phyloP scores from a whole-genome alignment of 2,329 filamentous ascomycete genomes.

The Pestalotiopsis sp. region DNA sequence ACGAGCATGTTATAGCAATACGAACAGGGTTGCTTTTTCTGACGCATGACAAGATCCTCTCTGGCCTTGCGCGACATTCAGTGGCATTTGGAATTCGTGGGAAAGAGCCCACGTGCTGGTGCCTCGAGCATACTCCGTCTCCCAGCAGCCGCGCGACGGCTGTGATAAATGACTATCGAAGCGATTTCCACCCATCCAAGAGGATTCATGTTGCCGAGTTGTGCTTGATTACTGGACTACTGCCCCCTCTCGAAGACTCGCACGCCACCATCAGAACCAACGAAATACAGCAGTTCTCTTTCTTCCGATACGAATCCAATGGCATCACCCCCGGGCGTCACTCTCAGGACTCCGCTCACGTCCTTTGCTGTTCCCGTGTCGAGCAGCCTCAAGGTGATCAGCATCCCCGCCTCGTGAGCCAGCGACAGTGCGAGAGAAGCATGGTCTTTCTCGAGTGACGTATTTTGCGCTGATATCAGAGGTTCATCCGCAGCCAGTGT shows the following conservation, averaged over 20 bases:
- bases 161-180: background rate
- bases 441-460: slow-evolving; percentile 70
- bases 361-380: slow-evolving; percentile 90
- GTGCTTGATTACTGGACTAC: slow-evolving; percentile 27
- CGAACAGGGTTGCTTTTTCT: slow-evolving; percentile 28
- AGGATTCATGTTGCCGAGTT: background rate
- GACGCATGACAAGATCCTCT: slow-evolving; percentile 16
- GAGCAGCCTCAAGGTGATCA: slow-evolving; percentile 73
- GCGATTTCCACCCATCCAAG: background rate
- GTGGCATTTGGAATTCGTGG: background rate
- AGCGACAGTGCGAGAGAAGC: slow-evolving; percentile 70
- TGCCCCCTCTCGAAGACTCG: slow-evolving; percentile 85
- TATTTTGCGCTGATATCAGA: slow-evolving; percentile 62
- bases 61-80: background rate
- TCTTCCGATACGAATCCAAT: slow-evolving; percentile 45
- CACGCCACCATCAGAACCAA: slow-evolving; percentile 77
- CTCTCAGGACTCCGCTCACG: slow-evolving; percentile 83
- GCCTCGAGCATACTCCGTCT: background rate
- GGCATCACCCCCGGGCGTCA: slow-evolving; percentile 60
- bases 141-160: background rate
- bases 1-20: slow-evolving; percentile 34
- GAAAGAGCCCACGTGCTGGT: background rate
- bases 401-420: slow-evolving; percentile 74
- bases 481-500: slow-evolving; percentile 74
- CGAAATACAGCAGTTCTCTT: slow-evolving; percentile 79